Base-by-base conservation (phyloP, 164 flowering plant genomes). In the Piper betle region DNA sequence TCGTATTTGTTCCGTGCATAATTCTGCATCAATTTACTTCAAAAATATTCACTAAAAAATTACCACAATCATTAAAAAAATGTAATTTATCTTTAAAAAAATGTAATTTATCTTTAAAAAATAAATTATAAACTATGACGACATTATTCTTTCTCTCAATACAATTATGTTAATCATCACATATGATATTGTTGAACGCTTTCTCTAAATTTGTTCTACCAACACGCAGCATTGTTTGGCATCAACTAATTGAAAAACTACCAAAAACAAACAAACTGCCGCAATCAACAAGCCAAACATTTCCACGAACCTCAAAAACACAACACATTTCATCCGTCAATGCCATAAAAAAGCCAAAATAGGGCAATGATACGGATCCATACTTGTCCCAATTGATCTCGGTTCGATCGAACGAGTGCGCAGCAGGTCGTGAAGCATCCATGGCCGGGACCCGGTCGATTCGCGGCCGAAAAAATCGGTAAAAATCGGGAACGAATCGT, bases 361-460 rank as follows among this genome's bases (percentile, higher is more conserved):
- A 41, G 39, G 39, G 40, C 37, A 59, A 12, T 5, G 39, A 58
- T 12, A 4, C n/a, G n/a, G n/a, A n/a, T n/a, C n/a, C n/a, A 10
- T 77, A 88, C 96, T 84, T 85, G 79, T 88, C 90, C 96, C 96
- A 88, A 67, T 88, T 84, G 64, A 88, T 84, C 69, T 88, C 96
- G n/a, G 86, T 74, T 65, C 72, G 85, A 2, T 72, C 85, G 38
- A 82, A 75, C n/a, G 89, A 57, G 11, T 68, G 72, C 41, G 72
- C 64, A 17, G 71, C 77, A 67, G 79, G 38, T 20, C 57, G 69
- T 33, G 84, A 70, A n/a, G 81, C 64, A 53, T 71, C 79, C 86
- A 84, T 81, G 37, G 69, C 19, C 48, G 18, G 58, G 18, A 15
- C n/a, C 55, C 12, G 59, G 60, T 55, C 38, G 40, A 63, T 39